A percentile compares a stretch with the other conserved stretches of the same genome.
These are phyloP conservation scores for Albifimbria verrucaria DNA, from an alignment of 2,329 filamentous ascomycete species.

Conservation along the genomic window DNA sequence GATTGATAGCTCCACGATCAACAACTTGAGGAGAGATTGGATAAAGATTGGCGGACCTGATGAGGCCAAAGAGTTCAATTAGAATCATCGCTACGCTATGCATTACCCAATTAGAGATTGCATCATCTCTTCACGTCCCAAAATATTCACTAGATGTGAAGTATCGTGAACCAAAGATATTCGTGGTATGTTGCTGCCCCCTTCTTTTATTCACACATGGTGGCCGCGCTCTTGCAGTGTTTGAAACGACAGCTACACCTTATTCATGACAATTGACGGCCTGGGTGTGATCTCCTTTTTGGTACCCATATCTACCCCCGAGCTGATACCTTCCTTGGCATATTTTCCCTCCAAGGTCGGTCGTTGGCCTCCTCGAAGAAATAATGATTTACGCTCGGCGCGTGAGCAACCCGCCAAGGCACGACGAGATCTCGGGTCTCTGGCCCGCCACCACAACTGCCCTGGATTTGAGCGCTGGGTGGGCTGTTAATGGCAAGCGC, in stretches of 20 bases:
- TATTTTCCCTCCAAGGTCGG: slow-evolving; percentile 23
- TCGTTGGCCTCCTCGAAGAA: slow-evolving; percentile 37
- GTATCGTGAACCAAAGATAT: no score
- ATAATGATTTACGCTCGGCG: slow-evolving; percentile 35
- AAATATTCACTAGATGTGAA: no score
- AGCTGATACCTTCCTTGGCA: slow-evolving; percentile 30
- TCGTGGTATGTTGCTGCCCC: no score
- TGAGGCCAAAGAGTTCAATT: no score
- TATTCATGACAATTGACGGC: background rate
- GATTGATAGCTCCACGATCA: no score
- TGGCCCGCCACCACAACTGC: slow-evolving; percentile 36
- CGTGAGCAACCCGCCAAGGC: slow-evolving; percentile 39
- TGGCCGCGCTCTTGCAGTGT: background rate
- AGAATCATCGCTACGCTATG: no score
- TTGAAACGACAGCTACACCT: background rate
- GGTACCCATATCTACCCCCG: slow-evolving; percentile 10
- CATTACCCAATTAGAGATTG: no score
- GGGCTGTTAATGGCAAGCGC: slow-evolving; percentile 63
- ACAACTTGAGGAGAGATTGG: no score
- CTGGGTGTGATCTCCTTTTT: background rate
- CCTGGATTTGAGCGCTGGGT: slow-evolving; percentile 31
- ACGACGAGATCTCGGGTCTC: slow-evolving; percentile 31
- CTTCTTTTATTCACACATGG: background rate
- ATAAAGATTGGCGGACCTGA: no score
- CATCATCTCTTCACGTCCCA: no score